phyloP scores from a whole-genome alignment of 1,284 basidiomycete species.

The Malassezia pachydermatis region DNA sequence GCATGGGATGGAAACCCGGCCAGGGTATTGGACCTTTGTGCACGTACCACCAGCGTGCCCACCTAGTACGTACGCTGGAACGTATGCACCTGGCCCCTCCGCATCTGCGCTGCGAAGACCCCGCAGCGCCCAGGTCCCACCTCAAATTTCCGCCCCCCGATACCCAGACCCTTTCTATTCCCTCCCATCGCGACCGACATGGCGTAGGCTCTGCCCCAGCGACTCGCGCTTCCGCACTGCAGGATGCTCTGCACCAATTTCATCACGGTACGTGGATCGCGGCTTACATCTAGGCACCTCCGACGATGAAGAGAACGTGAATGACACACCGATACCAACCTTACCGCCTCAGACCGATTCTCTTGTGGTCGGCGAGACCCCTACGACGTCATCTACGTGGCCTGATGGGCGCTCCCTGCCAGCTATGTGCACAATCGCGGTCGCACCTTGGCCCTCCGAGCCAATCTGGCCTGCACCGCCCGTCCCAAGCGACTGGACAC shows the following conservation, averaged over 20 bases:
- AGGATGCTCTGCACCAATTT: conserved; percentile 23
- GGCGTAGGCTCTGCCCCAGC: conserved; percentile 66
- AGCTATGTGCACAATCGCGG: conserved; percentile 63
- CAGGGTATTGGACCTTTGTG: conserved; percentile 86
- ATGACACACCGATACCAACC: conserved; percentile 4
- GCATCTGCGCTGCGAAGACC: conserved; percentile 3
- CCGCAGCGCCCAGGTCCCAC: conserved; percentile 55
- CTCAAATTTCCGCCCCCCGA: conserved; percentile 78
- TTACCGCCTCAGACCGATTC: too few species aligned
- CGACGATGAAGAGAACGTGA: conserved; percentile 27
- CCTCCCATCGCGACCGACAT: too few species aligned
- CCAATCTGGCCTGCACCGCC: conserved; percentile 65
- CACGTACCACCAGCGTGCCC: conserved; percentile 63
- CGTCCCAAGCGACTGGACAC: conserved; percentile 70
- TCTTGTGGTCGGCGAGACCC: neutral
- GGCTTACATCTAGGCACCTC: conserved; percentile 67
- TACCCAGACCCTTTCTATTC: conserved; percentile 58
- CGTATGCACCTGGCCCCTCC: neutral
- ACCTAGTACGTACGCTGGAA: conserved; percentile 30
- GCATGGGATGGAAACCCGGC: conserved; percentile 88
- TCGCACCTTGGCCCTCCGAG: conserved; percentile 53
- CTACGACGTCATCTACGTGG: conserved; percentile 51
- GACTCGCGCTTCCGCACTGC: conserved; percentile 58
- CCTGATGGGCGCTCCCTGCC: conserved; percentile 65
- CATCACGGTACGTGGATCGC: conserved; percentile 60